phyloP scores from a whole-genome alignment of 2,329 filamentous ascomycete genomes.

The Xylariaceae sp. region DNA sequence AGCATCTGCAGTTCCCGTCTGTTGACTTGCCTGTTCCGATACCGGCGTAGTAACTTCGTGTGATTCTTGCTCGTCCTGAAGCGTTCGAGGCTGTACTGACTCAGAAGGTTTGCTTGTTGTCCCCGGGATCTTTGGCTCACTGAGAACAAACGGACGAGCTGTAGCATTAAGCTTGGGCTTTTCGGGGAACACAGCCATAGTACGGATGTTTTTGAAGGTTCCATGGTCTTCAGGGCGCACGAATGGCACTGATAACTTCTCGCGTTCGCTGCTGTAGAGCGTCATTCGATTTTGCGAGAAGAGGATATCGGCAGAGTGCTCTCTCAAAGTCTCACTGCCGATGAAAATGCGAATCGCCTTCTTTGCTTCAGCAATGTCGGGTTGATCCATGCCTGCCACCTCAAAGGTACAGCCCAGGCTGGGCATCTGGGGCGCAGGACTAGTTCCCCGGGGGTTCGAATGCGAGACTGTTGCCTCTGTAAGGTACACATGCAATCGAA shows the following conservation, averaged over 20 bases:
- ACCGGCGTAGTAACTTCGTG: slow-evolving; percentile 47
- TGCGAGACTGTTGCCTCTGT: slow-evolving; percentile 87
- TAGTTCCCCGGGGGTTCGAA: slow-evolving; percentile 72
- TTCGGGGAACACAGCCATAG: slow-evolving; percentile 60
- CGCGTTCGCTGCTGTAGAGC: slow-evolving; percentile 83
- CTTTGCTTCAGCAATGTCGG: slow-evolving; percentile 54
- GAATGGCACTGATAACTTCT: slow-evolving; percentile 87
- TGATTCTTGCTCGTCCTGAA: slow-evolving; percentile 38
- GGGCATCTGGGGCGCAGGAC: slow-evolving; percentile 79
- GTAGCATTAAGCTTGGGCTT: slow-evolving; percentile 63
- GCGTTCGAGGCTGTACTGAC: slow-evolving; percentile 35
- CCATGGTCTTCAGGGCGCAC: slow-evolving; percentile 88
- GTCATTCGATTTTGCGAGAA: slow-evolving; percentile 92
- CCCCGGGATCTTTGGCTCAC: slow-evolving; percentile 41
- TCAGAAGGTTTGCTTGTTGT: slow-evolving; percentile 26
- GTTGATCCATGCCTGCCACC: slow-evolving; percentile 65
- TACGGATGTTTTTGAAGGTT: slow-evolving; percentile 78
- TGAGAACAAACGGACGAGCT: slow-evolving; percentile 52
- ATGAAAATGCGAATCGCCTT: slow-evolving; percentile 84
- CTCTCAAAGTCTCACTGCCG: slow-evolving; percentile 84
- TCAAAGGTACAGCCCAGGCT: slow-evolving; percentile 81
- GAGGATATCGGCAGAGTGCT: slow-evolving; percentile 87
- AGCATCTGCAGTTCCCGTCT: slow-evolving; percentile 35
- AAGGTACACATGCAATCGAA: slow-evolving; percentile 84
- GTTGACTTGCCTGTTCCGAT: slow-evolving; percentile 44